A percentile compares a stretch with the other conserved stretches of the same genome.
Evolutionary conservation across 805 yeast species (phyloP).

Genomic region (Candida quercuum): DNA sequence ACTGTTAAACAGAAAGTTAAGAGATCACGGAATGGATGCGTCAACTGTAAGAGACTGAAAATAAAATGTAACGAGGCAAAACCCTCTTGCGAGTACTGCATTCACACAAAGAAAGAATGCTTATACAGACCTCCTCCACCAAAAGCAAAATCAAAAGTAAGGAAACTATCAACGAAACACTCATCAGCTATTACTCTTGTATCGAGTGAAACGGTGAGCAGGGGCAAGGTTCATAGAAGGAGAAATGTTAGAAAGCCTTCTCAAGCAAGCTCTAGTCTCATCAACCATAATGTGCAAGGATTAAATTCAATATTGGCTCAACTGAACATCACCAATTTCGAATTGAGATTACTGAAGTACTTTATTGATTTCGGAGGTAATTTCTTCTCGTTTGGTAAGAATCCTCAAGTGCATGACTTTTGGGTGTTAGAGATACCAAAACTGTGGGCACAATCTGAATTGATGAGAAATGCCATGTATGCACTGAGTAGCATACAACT

Average conservation of each 20-base stretch:
- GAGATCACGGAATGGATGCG: slow-evolving; percentile 80
- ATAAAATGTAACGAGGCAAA: slow-evolving; percentile 84
- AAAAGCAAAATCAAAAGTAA: neutral
- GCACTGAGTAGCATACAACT: slow-evolving; percentile 17
- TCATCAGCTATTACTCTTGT: no score
- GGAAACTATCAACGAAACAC: neutral
- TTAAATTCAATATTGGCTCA: slow-evolving; percentile 17
- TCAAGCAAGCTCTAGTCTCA: no score
- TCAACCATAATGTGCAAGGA: neutral
- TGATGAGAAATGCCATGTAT: slow-evolving; percentile 14
- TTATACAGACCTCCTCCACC: slow-evolving; percentile 36
- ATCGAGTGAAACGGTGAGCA: no score
- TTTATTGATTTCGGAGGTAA: slow-evolving; percentile 19
- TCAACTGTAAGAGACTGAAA: slow-evolving; percentile 76
- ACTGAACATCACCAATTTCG: slow-evolving; percentile 14
- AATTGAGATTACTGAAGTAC: slow-evolving; percentile 15
- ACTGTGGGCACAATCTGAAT: slow-evolving; percentile 13
- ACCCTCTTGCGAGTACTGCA: slow-evolving; percentile 73
- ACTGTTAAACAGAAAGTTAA: slow-evolving; percentile 27
- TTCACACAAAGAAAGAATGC: slow-evolving; percentile 69
- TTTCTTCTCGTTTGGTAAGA: slow-evolving; percentile 14
- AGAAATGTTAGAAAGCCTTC: no score
- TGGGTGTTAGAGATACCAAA: slow-evolving; percentile 16
- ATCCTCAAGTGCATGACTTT: slow-evolving; percentile 6
- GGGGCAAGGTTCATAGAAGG: no score